Evolutionary conservation across 495 filamentous ascomycete genomes (phyloP).

Genomic region (Trichoderma erinaceum): DNA sequence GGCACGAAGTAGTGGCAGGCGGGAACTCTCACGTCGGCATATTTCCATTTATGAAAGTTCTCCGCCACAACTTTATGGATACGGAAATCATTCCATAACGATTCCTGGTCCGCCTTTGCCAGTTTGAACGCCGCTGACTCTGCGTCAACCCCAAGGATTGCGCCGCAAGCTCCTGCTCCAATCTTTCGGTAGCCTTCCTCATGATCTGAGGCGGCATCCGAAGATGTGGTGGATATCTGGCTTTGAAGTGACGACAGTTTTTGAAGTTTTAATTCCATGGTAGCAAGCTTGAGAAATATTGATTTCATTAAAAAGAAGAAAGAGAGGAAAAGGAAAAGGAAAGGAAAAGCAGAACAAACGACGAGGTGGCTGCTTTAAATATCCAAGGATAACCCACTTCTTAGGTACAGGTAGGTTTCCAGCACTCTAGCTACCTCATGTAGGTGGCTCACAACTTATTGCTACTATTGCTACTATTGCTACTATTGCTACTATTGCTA

Average conservation of each 20-base stretch:
- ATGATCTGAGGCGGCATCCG: background rate
- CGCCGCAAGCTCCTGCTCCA: constrained; percentile 22
- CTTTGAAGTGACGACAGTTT: background rate
- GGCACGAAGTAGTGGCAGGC: background rate
- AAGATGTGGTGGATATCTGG: constrained; percentile 1
- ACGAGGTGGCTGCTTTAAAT: no score
- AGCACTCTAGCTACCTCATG: no score
- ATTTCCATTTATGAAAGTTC: background rate
- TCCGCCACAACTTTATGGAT: background rate
- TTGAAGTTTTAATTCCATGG: background rate
- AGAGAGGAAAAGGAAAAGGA: no score
- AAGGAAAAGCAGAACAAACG: no score
- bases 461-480: no score
- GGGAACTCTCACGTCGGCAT: background rate
- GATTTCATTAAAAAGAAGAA: no score
- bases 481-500: no score
- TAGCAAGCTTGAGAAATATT: background rate
- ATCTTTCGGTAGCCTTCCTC: constrained; percentile 14
- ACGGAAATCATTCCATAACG: background rate
- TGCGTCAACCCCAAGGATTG: constrained; percentile 16
- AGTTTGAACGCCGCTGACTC: background rate
- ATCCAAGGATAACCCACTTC: no score
- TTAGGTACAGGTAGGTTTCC: no score
- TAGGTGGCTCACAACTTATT: no score
- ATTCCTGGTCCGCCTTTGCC: background rate